These are phyloP conservation scores for Jamesozyma gamospora DNA, from an alignment of 805 yeast genomes.

Conservation along the genomic window DNA sequence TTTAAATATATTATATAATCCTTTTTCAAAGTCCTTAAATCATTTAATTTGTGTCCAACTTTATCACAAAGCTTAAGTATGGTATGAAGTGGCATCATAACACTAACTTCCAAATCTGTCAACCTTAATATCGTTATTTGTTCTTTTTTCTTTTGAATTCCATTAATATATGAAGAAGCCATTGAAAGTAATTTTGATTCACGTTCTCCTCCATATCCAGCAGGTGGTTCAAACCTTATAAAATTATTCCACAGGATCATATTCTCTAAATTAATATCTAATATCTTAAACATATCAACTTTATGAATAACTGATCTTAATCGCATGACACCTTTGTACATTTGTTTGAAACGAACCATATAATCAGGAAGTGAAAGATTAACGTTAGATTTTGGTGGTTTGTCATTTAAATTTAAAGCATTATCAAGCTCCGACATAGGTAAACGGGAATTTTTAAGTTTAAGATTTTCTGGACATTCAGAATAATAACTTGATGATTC, in stretches of 20 bases:
- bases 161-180: constrained; percentile 22
- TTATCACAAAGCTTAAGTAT: constrained; percentile 18
- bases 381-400: neutral
- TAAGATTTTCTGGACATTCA: neutral
- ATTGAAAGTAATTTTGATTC: constrained; percentile 19
- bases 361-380: constrained; percentile 13
- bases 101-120: constrained; percentile 19
- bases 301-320: constrained; percentile 15
- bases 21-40: constrained; percentile 25
- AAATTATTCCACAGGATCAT: constrained; percentile 25
- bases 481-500: constrained; percentile 7
- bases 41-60: constrained; percentile 22
- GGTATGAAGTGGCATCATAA: constrained; percentile 23
- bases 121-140: constrained; percentile 20
- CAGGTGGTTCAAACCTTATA: constrained; percentile 9
- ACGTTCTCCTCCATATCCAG: neutral
- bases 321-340: constrained; percentile 11
- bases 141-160: constrained; percentile 22
- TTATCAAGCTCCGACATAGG: too few relatives aligned
- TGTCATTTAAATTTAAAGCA: too few relatives aligned
- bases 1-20: constrained; percentile 26
- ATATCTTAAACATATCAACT: constrained; percentile 12
- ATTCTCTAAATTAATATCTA: constrained; percentile 13
- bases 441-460: too few relatives aligned
- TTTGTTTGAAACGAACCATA: constrained; percentile 15